phyloP scores from a whole-genome alignment of 352 stramenopile genomes.

The Phytophthora sansomeana region DNA sequence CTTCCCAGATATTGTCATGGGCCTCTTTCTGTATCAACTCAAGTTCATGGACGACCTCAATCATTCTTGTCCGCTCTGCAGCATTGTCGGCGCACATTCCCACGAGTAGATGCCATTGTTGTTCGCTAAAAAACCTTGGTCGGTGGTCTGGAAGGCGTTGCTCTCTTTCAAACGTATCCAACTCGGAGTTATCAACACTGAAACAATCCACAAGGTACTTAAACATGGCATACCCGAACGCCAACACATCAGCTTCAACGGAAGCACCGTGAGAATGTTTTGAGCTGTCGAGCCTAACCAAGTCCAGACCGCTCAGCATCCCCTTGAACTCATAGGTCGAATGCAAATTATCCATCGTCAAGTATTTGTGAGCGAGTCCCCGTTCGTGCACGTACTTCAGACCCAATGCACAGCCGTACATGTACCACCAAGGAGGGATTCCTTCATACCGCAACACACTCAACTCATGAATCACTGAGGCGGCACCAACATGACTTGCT shows the following conservation, averaged over 20 bases:
- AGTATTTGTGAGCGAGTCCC: background rate
- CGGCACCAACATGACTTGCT: conserved; percentile 27
- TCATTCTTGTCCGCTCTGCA: conserved; percentile 3
- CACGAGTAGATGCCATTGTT: conserved; percentile 3
- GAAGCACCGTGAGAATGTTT: background rate
- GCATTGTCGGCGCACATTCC: conserved; percentile 5
- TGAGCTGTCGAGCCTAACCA: background rate
- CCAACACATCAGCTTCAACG: conserved; percentile 4
- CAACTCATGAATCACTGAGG: conserved; percentile 7
- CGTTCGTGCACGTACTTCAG: conserved; percentile 21
- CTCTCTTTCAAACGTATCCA: background rate
- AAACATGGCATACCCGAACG: conserved; percentile 2
- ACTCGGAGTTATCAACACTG: background rate
- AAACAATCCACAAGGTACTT: conserved; percentile 2
- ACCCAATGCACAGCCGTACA: conserved; percentile 6
- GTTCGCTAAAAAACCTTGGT: conserved; percentile 4
- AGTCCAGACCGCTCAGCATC: conserved; percentile 5
- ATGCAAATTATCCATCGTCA: conserved; percentile 1
- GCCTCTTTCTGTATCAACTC: conserved; percentile 4
- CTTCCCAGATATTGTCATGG: background rate
- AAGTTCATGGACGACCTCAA: conserved; percentile 2
- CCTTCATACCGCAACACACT: background rate
- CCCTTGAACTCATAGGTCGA: conserved; percentile 6
- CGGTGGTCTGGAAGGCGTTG: background rate
- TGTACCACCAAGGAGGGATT: background rate